A percentile compares a stretch with the other conserved stretches of the same genome.
These are phyloP conservation scores for Pseudopediastrum boryanum DNA, from an alignment of 139 green algal species.

Conservation along the genomic window DNA sequence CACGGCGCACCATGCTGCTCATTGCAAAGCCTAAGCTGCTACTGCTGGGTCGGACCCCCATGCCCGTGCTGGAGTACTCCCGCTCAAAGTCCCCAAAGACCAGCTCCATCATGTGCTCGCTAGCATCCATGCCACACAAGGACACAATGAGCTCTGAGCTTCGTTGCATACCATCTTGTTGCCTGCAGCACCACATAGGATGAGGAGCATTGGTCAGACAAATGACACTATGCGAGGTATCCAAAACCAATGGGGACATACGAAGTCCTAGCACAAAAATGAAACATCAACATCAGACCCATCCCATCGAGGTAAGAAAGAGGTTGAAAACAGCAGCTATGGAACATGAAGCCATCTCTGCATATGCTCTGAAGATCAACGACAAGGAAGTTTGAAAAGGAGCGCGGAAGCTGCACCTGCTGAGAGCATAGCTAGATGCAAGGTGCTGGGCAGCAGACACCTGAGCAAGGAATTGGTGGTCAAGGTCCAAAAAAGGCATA, in stretches of 20 bases:
- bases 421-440: no score
- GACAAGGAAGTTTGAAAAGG: no score
- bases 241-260: no score
- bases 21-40: slow-evolving; percentile 20
- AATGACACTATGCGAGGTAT: no score
- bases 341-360: no score
- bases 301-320: no score
- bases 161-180: slow-evolving; percentile 41
- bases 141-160: slow-evolving; percentile 46
- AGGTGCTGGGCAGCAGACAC: not conserved
- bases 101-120: slow-evolving; percentile 56
- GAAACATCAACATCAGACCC: no score
- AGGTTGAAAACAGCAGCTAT: no score
- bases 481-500: not conserved
- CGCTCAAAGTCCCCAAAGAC: slow-evolving; percentile 50
- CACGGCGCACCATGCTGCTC: slow-evolving; percentile 22
- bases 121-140: slow-evolving; percentile 48
- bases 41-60: not conserved
- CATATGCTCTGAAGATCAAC: no score
- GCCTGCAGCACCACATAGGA: slow-evolving; percentile 12
- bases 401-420: no score
- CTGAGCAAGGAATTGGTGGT: not conserved
- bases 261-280: no score
- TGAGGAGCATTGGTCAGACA: not conserved
- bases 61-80: slow-evolving; percentile 10